Evolutionary conservation across 2,329 filamentous ascomycete genomes (phyloP).

Genomic region (Akanthomyces muscarius): DNA sequence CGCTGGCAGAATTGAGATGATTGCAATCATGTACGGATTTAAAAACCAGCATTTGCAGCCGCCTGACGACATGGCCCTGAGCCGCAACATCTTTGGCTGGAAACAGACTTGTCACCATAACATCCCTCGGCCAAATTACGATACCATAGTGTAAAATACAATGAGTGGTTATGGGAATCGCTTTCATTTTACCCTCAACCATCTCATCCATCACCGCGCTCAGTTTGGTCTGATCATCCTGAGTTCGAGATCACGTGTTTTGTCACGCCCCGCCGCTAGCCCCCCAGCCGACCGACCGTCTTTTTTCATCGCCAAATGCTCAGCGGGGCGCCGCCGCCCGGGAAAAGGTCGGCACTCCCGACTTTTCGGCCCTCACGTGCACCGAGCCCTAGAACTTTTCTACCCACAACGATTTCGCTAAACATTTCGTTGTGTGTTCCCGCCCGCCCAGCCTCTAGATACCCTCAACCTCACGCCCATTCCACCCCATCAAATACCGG

Average conservation of each 20-base stretch:
- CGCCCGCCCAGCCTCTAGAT: conserved; percentile 34
- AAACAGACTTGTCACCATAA: no score
- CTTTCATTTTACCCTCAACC: not conserved
- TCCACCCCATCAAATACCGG: conserved; percentile 46
- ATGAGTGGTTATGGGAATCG: no score
- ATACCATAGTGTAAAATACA: no score
- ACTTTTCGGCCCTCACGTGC: conserved; percentile 34
- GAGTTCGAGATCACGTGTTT: conserved; percentile 11
- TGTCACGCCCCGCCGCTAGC: not conserved
- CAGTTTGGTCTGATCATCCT: not conserved
- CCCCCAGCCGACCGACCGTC: not conserved
- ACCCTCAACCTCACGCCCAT: conserved; percentile 40
- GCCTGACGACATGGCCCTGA: no score
- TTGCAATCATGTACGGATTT: no score
- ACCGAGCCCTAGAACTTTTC: conserved; percentile 43
- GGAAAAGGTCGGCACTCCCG: conserved; percentile 25
- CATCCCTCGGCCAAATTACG: no score
- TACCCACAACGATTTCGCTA: conserved; percentile 41
- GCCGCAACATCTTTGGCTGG: no score
- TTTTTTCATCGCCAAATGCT: conserved; percentile 7
- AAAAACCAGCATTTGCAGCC: no score
- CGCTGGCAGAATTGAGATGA: no score
- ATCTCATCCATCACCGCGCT: not conserved
- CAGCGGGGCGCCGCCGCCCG: conserved; percentile 19
- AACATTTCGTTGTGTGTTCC: conserved; percentile 33